Conservation (phyloP, 176 grass and related monocot species). For the Aegilops longissima region DNA sequence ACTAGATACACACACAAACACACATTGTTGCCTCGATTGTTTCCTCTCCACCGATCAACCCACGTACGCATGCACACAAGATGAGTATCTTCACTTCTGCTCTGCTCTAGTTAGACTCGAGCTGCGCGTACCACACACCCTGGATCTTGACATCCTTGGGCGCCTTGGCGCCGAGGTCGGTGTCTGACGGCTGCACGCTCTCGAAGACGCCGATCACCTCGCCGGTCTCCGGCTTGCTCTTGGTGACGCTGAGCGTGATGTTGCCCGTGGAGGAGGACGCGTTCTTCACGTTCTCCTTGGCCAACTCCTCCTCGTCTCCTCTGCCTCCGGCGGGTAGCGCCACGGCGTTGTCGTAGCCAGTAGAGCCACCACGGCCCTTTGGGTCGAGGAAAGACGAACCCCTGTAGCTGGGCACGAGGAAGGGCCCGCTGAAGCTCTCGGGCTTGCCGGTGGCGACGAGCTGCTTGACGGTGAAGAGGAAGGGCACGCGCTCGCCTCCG, state of each 20-base stretch:
- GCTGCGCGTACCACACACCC: constrained; percentile 81
- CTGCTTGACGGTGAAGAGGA: constrained; percentile 92
- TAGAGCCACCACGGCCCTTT: constrained; percentile 80
- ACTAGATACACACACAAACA: constrained; percentile 23
- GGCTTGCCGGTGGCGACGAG: constrained; percentile 80
- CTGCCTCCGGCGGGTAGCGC: constrained; percentile 82
- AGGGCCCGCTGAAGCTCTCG: constrained; percentile 70
- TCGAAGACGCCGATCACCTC: constrained; percentile 83
- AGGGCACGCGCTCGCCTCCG: constrained; percentile 73
- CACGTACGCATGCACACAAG: constrained; percentile 8
- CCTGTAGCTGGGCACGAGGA: constrained; percentile 84
- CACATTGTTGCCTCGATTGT: background rate
- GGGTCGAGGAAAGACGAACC: constrained; percentile 84
- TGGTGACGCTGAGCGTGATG: constrained; percentile 73
- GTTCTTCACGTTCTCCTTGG: constrained; percentile 91
- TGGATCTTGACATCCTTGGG: constrained; percentile 95
- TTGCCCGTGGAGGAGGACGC: constrained; percentile 48
- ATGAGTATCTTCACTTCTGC: background rate
- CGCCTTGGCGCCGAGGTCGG: constrained; percentile 73
- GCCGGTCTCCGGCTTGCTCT: constrained; percentile 68
- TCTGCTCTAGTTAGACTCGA: constrained; percentile 51
- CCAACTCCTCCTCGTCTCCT: constrained; percentile 84
- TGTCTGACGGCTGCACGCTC: constrained; percentile 89
- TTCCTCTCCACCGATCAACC: constrained; percentile 19
- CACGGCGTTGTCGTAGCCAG: constrained; percentile 79